Evolutionary conservation across 768 basidiomycete genomes (phyloP), one percentile per base, ranked within the genome.

Genomic region (Lanmaoa pseudosensibilis): DNA sequence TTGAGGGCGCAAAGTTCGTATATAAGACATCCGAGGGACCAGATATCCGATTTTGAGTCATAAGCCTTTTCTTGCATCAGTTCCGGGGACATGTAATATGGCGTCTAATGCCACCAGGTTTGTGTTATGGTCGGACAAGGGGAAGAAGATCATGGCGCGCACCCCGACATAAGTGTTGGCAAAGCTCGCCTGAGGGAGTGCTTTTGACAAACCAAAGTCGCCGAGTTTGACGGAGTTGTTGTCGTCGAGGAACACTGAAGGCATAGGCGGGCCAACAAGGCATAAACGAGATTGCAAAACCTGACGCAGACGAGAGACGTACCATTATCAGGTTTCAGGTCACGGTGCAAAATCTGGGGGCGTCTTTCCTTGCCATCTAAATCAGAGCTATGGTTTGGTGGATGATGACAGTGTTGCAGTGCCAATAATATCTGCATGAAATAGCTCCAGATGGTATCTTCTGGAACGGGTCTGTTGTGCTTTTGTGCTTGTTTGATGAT

Each of bases 61-160:
- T 99, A 99, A 4, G 92, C 85, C 69, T 92, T 94, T 69, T 98
- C 96, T 75, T 92, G 92, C 84, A 98, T 93, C 34, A 98, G 81
- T 72, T 99, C 96, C 0, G 97, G 97, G 1, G 94, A 97, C 97
- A 99, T 98, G 77, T 99, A 98, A 70, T 98, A 95, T 4, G 97
- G 97, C 4, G 97, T 99, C 94, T 98, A 64, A n/a, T 16, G 19
- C 2, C 21, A 91, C 87, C 90, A 63, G 6, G 18, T 33, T 36
- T 23, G 36, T 21, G 53, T 58, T 34, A 23, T 23, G 13, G 23
- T 44, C 21, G 5, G n/a, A 23, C 11, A 37, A 34, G 46, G 11
- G 27, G 11, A 36, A 34, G 13, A 6, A 37, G 15, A 21, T 18
- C 0, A 36, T 21, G 38, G 51, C 15, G 77, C 91, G 59, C 69